Conservation (phyloP, 192 early-diverging fungal species). For the Mortierella alpina region DNA sequence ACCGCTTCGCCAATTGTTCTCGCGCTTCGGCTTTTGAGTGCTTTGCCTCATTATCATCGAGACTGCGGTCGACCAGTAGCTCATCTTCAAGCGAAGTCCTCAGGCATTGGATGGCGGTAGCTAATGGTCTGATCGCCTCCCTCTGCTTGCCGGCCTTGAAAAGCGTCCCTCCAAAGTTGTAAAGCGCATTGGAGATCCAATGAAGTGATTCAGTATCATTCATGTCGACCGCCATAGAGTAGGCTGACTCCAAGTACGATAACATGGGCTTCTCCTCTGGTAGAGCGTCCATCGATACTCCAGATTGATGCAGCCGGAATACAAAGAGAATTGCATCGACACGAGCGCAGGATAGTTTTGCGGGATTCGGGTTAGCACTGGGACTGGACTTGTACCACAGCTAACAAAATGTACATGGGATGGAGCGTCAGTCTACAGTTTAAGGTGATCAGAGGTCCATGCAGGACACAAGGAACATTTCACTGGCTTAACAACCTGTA, state of each 20-base stretch:
- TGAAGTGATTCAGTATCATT: slow-evolving; percentile 54
- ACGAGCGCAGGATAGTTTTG: slow-evolving; percentile 35
- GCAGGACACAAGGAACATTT: background rate
- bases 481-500: background rate
- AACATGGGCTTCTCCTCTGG: background rate
- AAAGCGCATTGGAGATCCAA: slow-evolving; percentile 65
- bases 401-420: background rate
- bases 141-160: slow-evolving; percentile 34
- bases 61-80: background rate
- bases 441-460: background rate
- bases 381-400: background rate
- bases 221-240: slow-evolving; percentile 27
- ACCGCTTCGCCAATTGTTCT: slow-evolving; percentile 26
- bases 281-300: background rate
- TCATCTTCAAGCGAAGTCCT: slow-evolving; percentile 12
- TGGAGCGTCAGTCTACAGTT: background rate
- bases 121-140: slow-evolving; percentile 54
- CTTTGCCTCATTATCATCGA: background rate
- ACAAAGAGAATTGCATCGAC: slow-evolving; percentile 44
- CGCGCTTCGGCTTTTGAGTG: background rate
- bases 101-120: slow-evolving; percentile 20
- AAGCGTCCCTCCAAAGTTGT: slow-evolving; percentile 57
- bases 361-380: slow-evolving; percentile 13
- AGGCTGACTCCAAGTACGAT: slow-evolving; percentile 37
- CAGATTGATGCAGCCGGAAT: slow-evolving; percentile 18